Evolutionary conservation across 352 stramenopile species (phyloP).

Genomic region (Pythium apleroticum): DNA sequence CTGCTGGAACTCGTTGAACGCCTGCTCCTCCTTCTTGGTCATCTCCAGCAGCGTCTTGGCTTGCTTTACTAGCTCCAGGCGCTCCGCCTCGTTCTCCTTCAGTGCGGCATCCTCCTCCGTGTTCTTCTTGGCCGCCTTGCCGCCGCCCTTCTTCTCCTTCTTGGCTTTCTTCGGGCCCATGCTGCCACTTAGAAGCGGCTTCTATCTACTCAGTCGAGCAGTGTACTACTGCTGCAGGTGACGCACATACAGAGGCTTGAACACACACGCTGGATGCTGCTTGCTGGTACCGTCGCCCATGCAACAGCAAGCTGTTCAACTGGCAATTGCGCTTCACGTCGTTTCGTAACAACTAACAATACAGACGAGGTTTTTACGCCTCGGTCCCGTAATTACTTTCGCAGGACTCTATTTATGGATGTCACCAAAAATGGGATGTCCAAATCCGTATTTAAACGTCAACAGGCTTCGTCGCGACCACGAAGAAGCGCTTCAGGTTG

Average conservation of each 20-base stretch:
- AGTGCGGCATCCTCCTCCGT: conserved; percentile 55
- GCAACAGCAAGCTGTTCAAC: not conserved
- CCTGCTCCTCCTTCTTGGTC: conserved; percentile 88
- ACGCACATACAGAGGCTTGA: not conserved
- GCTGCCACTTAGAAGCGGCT: not conserved
- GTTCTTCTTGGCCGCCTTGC: conserved; percentile 47
- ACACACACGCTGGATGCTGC: not conserved
- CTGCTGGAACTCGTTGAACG: conserved; percentile 96
- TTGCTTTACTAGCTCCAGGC: conserved; percentile 70
- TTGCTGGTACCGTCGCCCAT: not conserved
- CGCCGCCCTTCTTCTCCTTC: conserved; percentile 62
- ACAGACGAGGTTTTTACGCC: not conserved
- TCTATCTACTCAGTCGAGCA: not conserved
- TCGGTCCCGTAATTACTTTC: conserved; percentile 1
- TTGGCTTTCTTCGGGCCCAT: conserved; percentile 74
- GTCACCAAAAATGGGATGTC: not conserved
- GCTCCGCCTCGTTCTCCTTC: conserved; percentile 66
- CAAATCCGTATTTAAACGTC: conserved; percentile 9
- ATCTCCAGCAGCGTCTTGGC: conserved; percentile 76
- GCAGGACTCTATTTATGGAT: not conserved
- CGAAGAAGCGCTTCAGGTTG: conserved; percentile 71
- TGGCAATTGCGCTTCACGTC: conserved; percentile 20
- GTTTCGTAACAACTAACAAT: conserved; percentile 26
- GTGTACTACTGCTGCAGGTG: not conserved
- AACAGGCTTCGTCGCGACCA: conserved; percentile 43